Conservation (phyloP, 23 red algal species). For the Agarophyton chilense region DNA sequence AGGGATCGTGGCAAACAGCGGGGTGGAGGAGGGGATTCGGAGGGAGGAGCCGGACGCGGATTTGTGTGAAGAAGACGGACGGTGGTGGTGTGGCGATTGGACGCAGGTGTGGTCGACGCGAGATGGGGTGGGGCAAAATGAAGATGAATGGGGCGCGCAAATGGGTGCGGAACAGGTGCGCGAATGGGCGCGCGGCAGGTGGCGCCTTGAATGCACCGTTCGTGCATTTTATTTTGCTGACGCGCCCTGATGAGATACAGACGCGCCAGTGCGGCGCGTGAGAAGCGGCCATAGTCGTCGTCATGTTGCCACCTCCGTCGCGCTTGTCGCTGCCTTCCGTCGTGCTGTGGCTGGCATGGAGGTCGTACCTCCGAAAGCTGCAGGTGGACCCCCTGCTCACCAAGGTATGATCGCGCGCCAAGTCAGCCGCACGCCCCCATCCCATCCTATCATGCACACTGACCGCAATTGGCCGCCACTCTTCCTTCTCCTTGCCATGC, state of each 20-base stretch:
- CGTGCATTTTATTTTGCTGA: background rate
- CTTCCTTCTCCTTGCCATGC: background rate
- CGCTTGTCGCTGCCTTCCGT: constrained; percentile 11
- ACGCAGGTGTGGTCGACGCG: background rate
- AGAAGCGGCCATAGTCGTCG: background rate
- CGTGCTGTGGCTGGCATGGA: constrained; percentile 43
- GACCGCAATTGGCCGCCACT: too few relatives aligned
- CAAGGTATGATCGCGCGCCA: constrained; percentile 73
- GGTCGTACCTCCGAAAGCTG: constrained; percentile 46
- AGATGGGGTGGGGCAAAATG: background rate
- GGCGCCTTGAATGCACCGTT: background rate
- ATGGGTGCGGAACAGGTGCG: background rate
- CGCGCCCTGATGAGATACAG: too few relatives aligned
- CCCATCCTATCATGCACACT: background rate
- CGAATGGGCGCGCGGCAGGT: background rate
- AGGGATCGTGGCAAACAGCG: too few relatives aligned
- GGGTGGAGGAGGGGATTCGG: background rate
- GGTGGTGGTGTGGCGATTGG: too few relatives aligned
- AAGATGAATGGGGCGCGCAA: background rate
- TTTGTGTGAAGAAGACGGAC: too few relatives aligned
- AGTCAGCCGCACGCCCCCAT: too few relatives aligned
- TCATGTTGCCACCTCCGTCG: background rate
- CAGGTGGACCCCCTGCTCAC: constrained; percentile 55
- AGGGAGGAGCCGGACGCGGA: background rate
- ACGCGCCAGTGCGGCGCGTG: too few relatives aligned